Evolutionary conservation across 2,329 filamentous ascomycete genomes (phyloP).

Genomic region (Sphaceloma murrayae): DNA sequence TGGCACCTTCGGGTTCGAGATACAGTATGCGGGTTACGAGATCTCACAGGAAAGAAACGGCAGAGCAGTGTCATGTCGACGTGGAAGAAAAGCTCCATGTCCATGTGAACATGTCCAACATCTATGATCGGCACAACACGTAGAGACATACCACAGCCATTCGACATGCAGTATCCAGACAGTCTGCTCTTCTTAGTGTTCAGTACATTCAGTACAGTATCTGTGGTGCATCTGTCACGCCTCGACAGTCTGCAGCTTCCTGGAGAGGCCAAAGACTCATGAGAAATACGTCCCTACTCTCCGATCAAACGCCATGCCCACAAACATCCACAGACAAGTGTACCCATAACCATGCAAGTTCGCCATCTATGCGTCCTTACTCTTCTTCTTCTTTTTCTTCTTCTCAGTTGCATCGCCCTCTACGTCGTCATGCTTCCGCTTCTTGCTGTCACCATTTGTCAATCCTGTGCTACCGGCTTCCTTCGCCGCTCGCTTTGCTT

Average conservation of each 20-base stretch:
- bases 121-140: no score
- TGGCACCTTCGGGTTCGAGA: no score
- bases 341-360: neutral
- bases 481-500: constrained; percentile 13
- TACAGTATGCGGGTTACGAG: no score
- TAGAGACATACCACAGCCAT: no score
- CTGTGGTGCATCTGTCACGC: constrained; percentile 9
- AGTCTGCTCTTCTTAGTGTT: constrained; percentile 4
- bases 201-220: constrained; percentile 11
- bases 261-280: constrained; percentile 13
- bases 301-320: constrained; percentile 16
- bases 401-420: constrained; percentile 19
- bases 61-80: no score
- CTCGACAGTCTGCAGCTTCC: constrained; percentile 7
- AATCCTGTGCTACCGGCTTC: constrained; percentile 1
- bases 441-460: constrained; percentile 16
- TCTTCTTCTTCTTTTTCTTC: constrained; percentile 22
- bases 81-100: no score
- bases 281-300: constrained; percentile 1
- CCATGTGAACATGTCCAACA: no score
- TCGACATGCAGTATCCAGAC: no score
- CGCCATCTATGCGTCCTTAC: constrained; percentile 17
- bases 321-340: neutral
- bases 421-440: constrained; percentile 14
- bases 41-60: no score